A percentile compares a stretch with the other conserved stretches of the same genome.
These are phyloP conservation scores for Alternaria burnsii DNA, from an alignment of 2,329 filamentous ascomycete species.

Conservation along the genomic window DNA sequence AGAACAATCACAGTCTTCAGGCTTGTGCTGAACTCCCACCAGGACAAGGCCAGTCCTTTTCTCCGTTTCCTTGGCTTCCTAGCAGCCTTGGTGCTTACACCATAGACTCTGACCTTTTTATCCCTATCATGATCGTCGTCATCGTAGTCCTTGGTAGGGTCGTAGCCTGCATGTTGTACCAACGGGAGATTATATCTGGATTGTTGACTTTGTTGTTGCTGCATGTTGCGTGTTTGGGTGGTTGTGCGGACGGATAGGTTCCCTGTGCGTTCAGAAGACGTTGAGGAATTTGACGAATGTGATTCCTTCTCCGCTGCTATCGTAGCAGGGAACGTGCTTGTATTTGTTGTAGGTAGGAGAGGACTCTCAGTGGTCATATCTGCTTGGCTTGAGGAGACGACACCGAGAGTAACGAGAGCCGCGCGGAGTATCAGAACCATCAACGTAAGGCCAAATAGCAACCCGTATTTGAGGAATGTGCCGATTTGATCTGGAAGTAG, in stretches of 20 bases:
- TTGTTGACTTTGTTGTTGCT: conserved; percentile 39
- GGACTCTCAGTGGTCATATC: conserved; percentile 19
- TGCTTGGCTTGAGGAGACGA: conserved; percentile 21
- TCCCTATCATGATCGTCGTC: conserved; percentile 18
- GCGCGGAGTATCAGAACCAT: conserved; percentile 58
- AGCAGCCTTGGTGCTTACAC: conserved; percentile 35
- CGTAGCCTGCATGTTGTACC: conserved; percentile 55
- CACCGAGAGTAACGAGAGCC: conserved; percentile 42
- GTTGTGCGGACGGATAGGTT: conserved; percentile 40
- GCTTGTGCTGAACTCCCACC: conserved; percentile 68
- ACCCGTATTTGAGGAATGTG: conserved; percentile 81
- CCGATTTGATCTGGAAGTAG: conserved; percentile 86
- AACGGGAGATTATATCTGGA: conserved; percentile 43
- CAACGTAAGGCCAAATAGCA: conserved; percentile 66
- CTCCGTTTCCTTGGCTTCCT: conserved; percentile 47
- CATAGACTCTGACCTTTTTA: conserved; percentile 30
- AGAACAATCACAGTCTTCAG: conserved; percentile 70
- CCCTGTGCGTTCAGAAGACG: conserved; percentile 32
- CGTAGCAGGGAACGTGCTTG: conserved; percentile 19
- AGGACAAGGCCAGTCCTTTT: conserved; percentile 58
- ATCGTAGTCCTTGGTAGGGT: conserved; percentile 31
- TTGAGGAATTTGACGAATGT: conserved; percentile 44
- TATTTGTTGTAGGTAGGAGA: conserved; percentile 41
- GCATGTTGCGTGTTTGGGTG: conserved; percentile 48
- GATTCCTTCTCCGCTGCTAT: conserved; percentile 31